Evolutionary conservation across 495 filamentous ascomycete genomes (phyloP).

Genomic region (Daldinia caldariorum): DNA sequence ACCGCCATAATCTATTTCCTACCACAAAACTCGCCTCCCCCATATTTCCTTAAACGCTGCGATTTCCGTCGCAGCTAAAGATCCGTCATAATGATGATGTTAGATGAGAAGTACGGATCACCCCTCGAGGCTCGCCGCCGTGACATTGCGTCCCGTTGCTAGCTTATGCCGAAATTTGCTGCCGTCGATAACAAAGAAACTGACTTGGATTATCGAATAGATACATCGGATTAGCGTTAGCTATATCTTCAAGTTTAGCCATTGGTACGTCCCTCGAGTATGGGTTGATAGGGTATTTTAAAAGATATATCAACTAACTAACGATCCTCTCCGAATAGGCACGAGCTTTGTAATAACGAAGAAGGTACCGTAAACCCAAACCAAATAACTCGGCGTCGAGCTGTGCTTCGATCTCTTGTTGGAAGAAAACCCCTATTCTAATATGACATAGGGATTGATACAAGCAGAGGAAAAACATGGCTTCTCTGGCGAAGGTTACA

Average conservation of each 20-base stretch:
- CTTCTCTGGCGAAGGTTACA: constrained; percentile 95
- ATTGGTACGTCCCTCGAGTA: constrained; percentile 70
- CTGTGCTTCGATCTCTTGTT: constrained; percentile 6
- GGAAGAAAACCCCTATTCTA: constrained; percentile 20
- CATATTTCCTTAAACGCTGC: constrained; percentile 24
- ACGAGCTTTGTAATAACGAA: constrained; percentile 95
- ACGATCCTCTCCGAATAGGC: constrained; percentile 59
- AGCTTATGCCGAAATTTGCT: background rate
- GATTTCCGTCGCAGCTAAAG: constrained; percentile 38
- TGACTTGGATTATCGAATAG: constrained; percentile 62
- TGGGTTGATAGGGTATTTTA: background rate
- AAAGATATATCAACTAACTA: constrained; percentile 44
- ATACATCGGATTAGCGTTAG: constrained; percentile 89
- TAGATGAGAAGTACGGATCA: constrained; percentile 84
- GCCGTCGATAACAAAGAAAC: constrained; percentile 25
- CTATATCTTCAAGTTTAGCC: constrained; percentile 90
- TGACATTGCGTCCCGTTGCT: background rate
- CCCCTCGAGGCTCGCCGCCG: constrained; percentile 12
- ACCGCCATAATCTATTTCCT: constrained; percentile 25
- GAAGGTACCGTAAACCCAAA: constrained; percentile 65
- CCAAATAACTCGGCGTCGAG: background rate
- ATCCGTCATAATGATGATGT: constrained; percentile 64
- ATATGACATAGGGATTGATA: constrained; percentile 75
- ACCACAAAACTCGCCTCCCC: constrained; percentile 9
- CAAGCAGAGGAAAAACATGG: constrained; percentile 90